Conservation (phyloP, 495 filamentous ascomycete species). For the Cladorrhinum samala region DNA sequence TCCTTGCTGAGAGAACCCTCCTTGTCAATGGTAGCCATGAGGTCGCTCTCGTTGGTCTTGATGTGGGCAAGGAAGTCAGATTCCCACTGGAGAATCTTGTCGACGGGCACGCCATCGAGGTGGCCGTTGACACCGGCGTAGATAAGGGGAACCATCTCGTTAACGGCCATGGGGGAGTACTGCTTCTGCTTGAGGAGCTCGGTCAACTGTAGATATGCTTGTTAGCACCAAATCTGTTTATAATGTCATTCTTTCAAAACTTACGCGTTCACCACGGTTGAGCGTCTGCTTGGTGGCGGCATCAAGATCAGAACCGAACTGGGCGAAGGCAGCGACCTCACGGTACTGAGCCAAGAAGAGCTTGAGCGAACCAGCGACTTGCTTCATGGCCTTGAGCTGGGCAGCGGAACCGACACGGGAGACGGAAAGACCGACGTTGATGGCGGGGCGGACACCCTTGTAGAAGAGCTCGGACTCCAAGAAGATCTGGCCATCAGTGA, state of each 20-base stretch:
- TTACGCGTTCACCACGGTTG: constrained; percentile 95
- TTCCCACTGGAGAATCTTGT: constrained; percentile 86
- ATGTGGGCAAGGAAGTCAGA: constrained; percentile 87
- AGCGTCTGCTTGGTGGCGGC: constrained; percentile 98
- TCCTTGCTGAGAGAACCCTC: constrained; percentile 97
- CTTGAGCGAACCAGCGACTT: constrained; percentile 98
- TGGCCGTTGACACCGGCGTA: constrained; percentile 98
- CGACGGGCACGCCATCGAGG: constrained; percentile 80
- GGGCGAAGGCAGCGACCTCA: constrained; percentile 99
- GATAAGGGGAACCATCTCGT: constrained; percentile 99
- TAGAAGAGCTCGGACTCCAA: constrained; percentile 99
- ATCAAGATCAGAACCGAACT: constrained; percentile 99
- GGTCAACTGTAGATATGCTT: constrained; percentile 51
- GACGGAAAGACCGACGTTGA: constrained; percentile 99
- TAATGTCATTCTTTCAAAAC: constrained; percentile 22
- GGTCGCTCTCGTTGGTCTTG: constrained; percentile 78
- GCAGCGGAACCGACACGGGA: constrained; percentile 99
- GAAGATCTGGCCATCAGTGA: constrained; percentile 99
- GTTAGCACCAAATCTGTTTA: constrained; percentile 24
- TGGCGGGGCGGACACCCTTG: constrained; percentile 99
- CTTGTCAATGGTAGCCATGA: constrained; percentile 84
- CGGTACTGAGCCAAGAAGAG: constrained; percentile 99
- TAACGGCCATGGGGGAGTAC: constrained; percentile 97
- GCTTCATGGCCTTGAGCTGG: constrained; percentile 99
- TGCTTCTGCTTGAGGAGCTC: constrained; percentile 99